Percentiles rank a stretch among this genome's conserved stretches.
Conservation (phyloP, 2,329 filamentous ascomycete species). For the Trichoderma sp. region DNA sequence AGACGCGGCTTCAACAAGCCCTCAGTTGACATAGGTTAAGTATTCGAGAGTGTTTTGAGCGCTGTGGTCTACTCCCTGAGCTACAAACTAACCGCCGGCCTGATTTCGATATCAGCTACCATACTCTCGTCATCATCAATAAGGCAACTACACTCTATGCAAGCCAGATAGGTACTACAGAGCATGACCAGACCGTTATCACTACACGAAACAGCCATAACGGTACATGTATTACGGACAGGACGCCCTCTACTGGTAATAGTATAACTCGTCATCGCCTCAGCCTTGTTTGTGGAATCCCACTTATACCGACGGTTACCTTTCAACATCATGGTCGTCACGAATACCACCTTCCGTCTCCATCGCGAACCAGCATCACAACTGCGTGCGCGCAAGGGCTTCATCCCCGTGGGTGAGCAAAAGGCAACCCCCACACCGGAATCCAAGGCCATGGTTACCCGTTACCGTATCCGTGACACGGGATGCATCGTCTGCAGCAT, state of each 20-base stretch:
- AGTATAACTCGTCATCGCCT: neutral
- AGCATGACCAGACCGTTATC: neutral
- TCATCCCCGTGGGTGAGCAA: neutral
- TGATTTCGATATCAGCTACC: neutral
- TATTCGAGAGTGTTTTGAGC: neutral
- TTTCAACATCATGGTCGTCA: neutral
- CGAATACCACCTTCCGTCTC: neutral
- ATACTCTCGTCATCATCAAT: neutral
- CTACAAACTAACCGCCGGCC: neutral
- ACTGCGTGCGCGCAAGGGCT: neutral
- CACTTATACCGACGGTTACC: neutral
- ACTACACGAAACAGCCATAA: neutral
- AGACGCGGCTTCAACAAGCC: neutral
- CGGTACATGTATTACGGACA: neutral
- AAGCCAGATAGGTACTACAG: neutral
- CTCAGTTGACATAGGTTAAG: neutral
- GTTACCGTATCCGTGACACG: constrained; percentile 16
- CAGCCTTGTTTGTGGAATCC: neutral
- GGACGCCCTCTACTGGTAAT: neutral
- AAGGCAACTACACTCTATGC: neutral
- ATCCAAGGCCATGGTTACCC: constrained; percentile 15
- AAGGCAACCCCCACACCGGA: constrained; percentile 13
- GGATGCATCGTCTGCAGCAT: constrained; percentile 7
- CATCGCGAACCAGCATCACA: neutral
- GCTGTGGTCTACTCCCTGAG: neutral